Conservation (phyloP, 1,284 basidiomycete species). For the Megacollybia platyphylla region DNA sequence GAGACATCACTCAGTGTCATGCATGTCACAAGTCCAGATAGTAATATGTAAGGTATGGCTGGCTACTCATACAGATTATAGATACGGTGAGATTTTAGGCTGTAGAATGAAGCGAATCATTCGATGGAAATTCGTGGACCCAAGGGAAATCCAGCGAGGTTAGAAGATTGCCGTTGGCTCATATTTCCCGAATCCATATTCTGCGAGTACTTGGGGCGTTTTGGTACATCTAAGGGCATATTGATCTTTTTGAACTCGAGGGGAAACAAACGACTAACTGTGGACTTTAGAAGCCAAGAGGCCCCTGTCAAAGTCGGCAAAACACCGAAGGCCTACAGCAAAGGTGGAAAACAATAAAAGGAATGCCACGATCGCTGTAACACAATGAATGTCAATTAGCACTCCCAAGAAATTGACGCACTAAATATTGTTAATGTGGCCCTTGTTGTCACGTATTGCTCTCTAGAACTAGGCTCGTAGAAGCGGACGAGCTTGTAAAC, state of each 20-base stretch:
- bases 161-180: constrained; percentile 26
- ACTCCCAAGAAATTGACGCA: constrained; percentile 25
- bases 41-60: neutral
- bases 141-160: constrained; percentile 22
- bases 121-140: constrained; percentile 38
- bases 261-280: constrained; percentile 41
- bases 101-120: constrained; percentile 11
- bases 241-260: constrained; percentile 13
- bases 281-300: constrained; percentile 56
- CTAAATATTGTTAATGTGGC: constrained; percentile 71
- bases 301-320: constrained; percentile 69
- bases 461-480: constrained; percentile 44
- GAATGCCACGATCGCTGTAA: constrained; percentile 59
- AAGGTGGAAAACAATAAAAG: constrained; percentile 61
- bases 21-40: neutral
- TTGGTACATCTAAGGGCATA: constrained; percentile 31
- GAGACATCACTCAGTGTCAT: neutral
- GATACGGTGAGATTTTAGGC: neutral
- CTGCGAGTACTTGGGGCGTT: constrained; percentile 30
- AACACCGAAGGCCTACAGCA: constrained; percentile 62
- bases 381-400: neutral
- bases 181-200: constrained; percentile 25
- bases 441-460: constrained; percentile 53
- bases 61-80: neutral
- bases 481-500: constrained; percentile 75